phyloP scores from a whole-genome alignment of 2,329 filamentous ascomycete genomes.

The Hypoxylon sp. region DNA sequence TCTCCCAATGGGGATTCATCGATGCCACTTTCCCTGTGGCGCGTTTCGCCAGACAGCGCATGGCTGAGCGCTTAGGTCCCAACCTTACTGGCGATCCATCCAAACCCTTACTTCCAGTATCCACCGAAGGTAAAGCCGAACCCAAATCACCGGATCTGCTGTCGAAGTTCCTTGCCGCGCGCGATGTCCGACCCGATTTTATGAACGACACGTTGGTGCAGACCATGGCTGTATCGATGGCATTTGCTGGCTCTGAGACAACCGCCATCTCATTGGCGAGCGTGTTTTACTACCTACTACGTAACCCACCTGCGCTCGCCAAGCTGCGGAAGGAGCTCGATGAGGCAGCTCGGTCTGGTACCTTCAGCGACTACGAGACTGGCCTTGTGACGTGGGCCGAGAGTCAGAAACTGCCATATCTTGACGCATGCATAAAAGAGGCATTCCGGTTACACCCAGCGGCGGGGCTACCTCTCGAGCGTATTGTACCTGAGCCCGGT shows the following conservation, averaged over 20 bases:
- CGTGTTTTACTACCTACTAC: slow-evolving; percentile 82
- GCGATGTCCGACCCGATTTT: slow-evolving; percentile 76
- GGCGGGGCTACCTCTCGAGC: slow-evolving; percentile 79
- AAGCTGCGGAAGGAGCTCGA: slow-evolving; percentile 75
- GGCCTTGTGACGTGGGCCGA: slow-evolving; percentile 79
- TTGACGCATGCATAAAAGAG: slow-evolving; percentile 85
- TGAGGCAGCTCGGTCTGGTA: slow-evolving; percentile 66
- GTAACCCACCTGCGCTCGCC: slow-evolving; percentile 69
- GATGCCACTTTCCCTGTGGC: slow-evolving; percentile 81
- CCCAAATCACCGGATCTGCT: slow-evolving; percentile 70
- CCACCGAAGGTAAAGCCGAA: slow-evolving; percentile 57
- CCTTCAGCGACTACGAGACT: slow-evolving; percentile 66
- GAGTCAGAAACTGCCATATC: slow-evolving; percentile 78
- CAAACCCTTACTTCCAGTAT: slow-evolving; percentile 57
- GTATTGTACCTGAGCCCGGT: slow-evolving; percentile 77
- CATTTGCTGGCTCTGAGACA: slow-evolving; percentile 82
- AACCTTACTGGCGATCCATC: slow-evolving; percentile 55
- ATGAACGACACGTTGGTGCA: slow-evolving; percentile 79
- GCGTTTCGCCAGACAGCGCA: slow-evolving; percentile 77
- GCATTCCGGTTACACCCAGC: slow-evolving; percentile 83
- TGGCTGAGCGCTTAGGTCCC: slow-evolving; percentile 72
- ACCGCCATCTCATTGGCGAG: slow-evolving; percentile 81
- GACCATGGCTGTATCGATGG: slow-evolving; percentile 80
- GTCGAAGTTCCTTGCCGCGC: slow-evolving; percentile 79
- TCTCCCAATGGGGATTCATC: slow-evolving; percentile 76